Percentiles rank a stretch among this genome's conserved stretches.
Conservation (phyloP, 305 asterid species). For the Fraxinus nigra region DNA sequence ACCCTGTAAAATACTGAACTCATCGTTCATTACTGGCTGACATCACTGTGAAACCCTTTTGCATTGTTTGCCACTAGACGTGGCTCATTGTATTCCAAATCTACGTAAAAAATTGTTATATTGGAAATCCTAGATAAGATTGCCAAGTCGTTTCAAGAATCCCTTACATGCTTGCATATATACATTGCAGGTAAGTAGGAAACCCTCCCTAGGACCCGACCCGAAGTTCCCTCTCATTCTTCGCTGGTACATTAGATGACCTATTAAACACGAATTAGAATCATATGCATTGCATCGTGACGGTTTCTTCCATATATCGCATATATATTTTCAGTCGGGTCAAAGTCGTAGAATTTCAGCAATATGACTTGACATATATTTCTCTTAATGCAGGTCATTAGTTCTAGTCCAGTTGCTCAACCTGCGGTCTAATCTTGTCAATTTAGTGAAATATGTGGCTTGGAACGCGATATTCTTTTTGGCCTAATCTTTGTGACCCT, state of each 20-base stretch:
- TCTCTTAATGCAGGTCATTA: constrained; percentile 59
- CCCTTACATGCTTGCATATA: constrained; percentile 55
- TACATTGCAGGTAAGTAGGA: constrained; percentile 69
- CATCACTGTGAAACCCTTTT: not conserved
- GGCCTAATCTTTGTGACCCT: not conserved
- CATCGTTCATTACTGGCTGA: not conserved
- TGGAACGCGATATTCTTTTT: not conserved
- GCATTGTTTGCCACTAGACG: not conserved
- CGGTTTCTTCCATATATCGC: constrained; percentile 5
- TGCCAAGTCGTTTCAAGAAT: constrained; percentile 32
- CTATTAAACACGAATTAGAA: constrained; percentile 23
- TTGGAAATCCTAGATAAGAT: constrained; percentile 24
- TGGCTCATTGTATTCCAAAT: constrained; percentile 14
- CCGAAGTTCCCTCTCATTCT: constrained; percentile 56
- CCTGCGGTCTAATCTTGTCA: constrained; percentile 50
- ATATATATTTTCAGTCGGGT: constrained; percentile 13
- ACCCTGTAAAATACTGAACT: not conserved
- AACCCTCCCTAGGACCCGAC: constrained; percentile 57
- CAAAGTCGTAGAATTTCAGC: not conserved
- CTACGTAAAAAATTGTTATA: constrained; percentile 7
- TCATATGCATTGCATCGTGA: constrained; percentile 11
- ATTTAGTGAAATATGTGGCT: constrained; percentile 6
- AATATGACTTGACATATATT: not conserved
- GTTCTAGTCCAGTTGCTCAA: constrained; percentile 55
- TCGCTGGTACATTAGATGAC: constrained; percentile 58